Base-by-base conservation (phyloP, 1,139 yeast genomes). In the Protomyces pachydermus region DNA sequence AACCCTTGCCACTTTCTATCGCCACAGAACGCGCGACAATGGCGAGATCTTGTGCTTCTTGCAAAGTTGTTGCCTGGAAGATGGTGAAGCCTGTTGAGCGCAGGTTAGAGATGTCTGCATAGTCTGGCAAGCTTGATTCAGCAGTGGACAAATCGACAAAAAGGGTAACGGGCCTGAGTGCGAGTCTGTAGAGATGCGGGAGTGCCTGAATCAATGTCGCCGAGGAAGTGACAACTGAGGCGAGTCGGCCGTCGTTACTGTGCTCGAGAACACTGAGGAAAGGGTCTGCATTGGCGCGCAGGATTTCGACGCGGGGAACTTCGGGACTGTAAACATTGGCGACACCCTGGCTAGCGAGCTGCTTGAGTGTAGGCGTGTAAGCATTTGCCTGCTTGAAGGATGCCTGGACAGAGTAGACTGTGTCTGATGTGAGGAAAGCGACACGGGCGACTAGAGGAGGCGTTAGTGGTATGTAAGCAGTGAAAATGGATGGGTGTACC, bases 61-160 rank as follows among this genome's bases (percentile, higher is more conserved):
- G 75, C 4, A 81, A 74, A 52, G 79, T 77, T 70, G 83, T 85
- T 10, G 96, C 87, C 64, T 90, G 81, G 67, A 90, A 75, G 35
- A 87, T 79, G 10, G 85, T 82, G 69, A 80, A 81, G 20, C 84
- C 83, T 60, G 87, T 79, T 74, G 89, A 95, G 72, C 91, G 84
- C 69, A 88, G 78, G 10, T 89, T 82, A 16, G 91, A 79, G 39
- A 88, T 82, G 38, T 82, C 77, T 9, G 87, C 82, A 73, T 79
- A 88, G 73, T 90, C 96, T 39, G 74, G 65, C 54, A 65, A 53
- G 16, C 50, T 39, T 32, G 61, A 25, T 10, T 61, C 67, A 20
- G 66, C 38, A 16, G 57, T 51, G 79, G 65, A 78, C 75, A 50
- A 77, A 67, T 66, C 87, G 54, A 85, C 84, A 70, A 86, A 88